These are phyloP conservation scores for Rhizopus sp. DNA, from an alignment of 371 early-diverging fungal genomes.

Conservation along the genomic window DNA sequence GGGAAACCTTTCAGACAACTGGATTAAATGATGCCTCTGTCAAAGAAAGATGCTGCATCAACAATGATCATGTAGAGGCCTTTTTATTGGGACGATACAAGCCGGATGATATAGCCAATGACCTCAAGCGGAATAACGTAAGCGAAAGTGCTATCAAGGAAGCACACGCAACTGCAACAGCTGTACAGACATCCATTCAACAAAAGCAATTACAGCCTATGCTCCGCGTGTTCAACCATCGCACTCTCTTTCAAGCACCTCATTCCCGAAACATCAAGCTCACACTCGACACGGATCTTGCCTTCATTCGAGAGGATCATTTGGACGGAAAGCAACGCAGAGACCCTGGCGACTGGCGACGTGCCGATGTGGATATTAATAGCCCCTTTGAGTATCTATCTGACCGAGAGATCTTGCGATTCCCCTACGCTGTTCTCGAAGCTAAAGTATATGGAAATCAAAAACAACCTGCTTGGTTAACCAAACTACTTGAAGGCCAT, in stretches of 20 bases:
- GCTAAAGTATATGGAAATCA: slow-evolving; percentile 78
- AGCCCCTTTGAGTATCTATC: slow-evolving; percentile 86
- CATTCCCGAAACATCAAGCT: slow-evolving; percentile 93
- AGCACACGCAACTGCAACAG: slow-evolving; percentile 67
- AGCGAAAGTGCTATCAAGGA: slow-evolving; percentile 70
- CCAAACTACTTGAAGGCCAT: slow-evolving; percentile 82
- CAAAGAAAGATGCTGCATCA: slow-evolving; percentile 55
- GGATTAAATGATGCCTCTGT: slow-evolving; percentile 94
- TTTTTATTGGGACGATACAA: slow-evolving; percentile 79
- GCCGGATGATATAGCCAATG: slow-evolving; percentile 82
- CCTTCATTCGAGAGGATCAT: slow-evolving; percentile 89
- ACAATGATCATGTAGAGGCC: slow-evolving; percentile 41
- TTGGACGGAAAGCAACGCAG: slow-evolving; percentile 54
- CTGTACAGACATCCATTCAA: slow-evolving; percentile 73
- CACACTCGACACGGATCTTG: slow-evolving; percentile 93
- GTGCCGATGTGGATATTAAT: slow-evolving; percentile 85
- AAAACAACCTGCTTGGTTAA: slow-evolving; percentile 93
- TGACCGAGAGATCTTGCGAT: slow-evolving; percentile 60
- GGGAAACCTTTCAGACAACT: slow-evolving; percentile 87
- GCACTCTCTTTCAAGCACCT: slow-evolving; percentile 97
- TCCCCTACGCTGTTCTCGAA: slow-evolving; percentile 52
- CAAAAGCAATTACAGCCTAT: slow-evolving; percentile 78
- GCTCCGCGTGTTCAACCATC: slow-evolving; percentile 90
- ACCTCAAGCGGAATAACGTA: slow-evolving; percentile 70
- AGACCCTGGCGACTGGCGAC: slow-evolving; percentile 82